These are phyloP conservation scores for Acacia crassicarpa DNA, from an alignment of 306 rosid species.

Conservation along the genomic window DNA sequence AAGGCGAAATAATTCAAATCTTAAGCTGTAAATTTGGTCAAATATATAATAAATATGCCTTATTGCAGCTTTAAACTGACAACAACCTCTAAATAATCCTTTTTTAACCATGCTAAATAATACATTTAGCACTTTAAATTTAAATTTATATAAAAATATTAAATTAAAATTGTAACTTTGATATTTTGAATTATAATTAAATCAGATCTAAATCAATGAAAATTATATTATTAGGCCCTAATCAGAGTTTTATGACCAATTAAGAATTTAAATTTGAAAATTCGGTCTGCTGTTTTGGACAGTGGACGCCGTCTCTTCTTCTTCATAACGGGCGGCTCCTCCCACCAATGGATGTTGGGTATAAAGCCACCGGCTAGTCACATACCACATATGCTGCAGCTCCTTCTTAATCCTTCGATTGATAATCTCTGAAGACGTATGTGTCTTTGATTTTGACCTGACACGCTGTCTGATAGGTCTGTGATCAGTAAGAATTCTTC, in stretches of 20 bases:
- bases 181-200: background rate
- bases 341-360: background rate
- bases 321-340: background rate
- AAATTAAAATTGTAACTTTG: background rate
- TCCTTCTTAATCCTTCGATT: background rate
- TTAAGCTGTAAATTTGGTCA: too few species aligned
- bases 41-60: too few species aligned
- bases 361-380: background rate
- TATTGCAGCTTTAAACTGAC: too few species aligned
- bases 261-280: background rate
- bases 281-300: background rate
- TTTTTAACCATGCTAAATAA: too few species aligned
- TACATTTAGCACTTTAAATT: too few species aligned
- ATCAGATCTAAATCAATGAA: too few species aligned
- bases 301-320: background rate
- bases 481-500: slow-evolving; percentile 38
- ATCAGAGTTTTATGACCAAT: too few species aligned
- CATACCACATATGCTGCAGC: background rate
- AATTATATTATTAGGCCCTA: too few species aligned
- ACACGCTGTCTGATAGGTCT: background rate
- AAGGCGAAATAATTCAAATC: too few species aligned
- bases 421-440: background rate
- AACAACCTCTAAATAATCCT: too few species aligned
- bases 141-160: too few species aligned
- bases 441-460: background rate